Conservation (phyloP, 441 rosid genomes). For the Populus hybrid region DNA sequence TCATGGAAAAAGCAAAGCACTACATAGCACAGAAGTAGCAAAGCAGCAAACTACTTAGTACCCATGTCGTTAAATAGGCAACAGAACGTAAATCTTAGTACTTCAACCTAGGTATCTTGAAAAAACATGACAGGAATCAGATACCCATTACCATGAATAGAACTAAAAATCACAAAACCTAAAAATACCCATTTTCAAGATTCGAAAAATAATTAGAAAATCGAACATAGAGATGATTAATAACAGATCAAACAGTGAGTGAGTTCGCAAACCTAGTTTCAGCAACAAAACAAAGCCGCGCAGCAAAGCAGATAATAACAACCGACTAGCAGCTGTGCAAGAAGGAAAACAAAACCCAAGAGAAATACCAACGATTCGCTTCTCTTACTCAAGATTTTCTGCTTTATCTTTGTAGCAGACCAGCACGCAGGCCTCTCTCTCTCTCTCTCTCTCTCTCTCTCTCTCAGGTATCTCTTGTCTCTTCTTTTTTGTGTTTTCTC, state of each 20-base stretch:
- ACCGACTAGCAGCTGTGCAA: neutral
- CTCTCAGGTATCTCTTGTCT: neutral
- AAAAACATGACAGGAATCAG: neutral
- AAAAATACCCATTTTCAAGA: neutral
- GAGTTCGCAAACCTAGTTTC: neutral
- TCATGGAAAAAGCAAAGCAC: neutral
- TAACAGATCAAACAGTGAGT: neutral
- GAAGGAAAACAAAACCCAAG: neutral
- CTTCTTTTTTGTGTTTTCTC: neutral
- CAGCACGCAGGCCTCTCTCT: neutral
- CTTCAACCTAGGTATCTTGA: neutral
- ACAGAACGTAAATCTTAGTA: neutral
- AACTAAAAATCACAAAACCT: neutral
- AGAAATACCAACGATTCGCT: neutral
- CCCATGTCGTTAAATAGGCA: conserved; percentile 8
- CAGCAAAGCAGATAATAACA: neutral
- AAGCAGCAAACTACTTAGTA: neutral
- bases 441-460: neutral
- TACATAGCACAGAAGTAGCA: neutral
- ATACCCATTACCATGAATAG: conserved; percentile 1
- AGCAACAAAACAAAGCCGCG: neutral
- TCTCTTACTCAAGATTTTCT: neutral
- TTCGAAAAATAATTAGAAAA: neutral
- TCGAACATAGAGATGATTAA: neutral
- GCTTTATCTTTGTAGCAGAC: no score